phyloP scores from a whole-genome alignment of 2,329 filamentous ascomycete species.

The Acrocalymma vagum region DNA sequence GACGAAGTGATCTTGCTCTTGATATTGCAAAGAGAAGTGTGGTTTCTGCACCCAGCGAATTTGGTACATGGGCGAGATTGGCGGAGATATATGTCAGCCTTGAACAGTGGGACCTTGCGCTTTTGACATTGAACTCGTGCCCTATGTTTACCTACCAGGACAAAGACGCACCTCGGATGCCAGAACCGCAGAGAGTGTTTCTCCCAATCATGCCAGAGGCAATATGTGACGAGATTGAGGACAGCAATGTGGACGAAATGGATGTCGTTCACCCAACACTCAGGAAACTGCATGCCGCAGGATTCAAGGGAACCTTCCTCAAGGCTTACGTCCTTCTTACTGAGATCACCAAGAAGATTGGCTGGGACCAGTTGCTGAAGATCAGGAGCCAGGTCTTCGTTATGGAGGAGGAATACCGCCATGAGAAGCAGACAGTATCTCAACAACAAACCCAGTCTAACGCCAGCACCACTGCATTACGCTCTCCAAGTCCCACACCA shows the following conservation, averaged over 20 bases:
- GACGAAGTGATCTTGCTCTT: slow-evolving; percentile 83
- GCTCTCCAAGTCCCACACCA: slow-evolving; percentile 65
- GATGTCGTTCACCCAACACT: slow-evolving; percentile 90
- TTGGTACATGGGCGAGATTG: slow-evolving; percentile 93
- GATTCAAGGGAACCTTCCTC: slow-evolving; percentile 94
- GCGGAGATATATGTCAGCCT: slow-evolving; percentile 93
- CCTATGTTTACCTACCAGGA: slow-evolving; percentile 99
- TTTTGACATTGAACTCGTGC: slow-evolving; percentile 96
- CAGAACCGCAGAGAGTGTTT: slow-evolving; percentile 86
- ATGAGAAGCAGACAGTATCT: slow-evolving; percentile 73
- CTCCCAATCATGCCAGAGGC: slow-evolving; percentile 89
- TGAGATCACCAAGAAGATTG: slow-evolving; percentile 95
- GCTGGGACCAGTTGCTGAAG: slow-evolving; percentile 95
- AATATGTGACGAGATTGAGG: slow-evolving; percentile 94
- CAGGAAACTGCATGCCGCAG: slow-evolving; percentile 83
- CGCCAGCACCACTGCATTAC: slow-evolving; percentile 80
- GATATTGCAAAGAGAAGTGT: slow-evolving; percentile 95
- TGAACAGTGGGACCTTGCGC: slow-evolving; percentile 95
- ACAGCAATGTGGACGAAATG: slow-evolving; percentile 78
- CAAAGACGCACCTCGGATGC: slow-evolving; percentile 94
- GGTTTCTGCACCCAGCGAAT: slow-evolving; percentile 94
- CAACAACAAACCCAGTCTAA: slow-evolving; percentile 60
- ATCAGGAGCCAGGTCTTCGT: slow-evolving; percentile 98
- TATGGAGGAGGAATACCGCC: slow-evolving; percentile 98
- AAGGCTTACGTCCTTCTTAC: slow-evolving; percentile 94